Base-by-base conservation (phyloP, 805 yeast species). In the Kuraishia hungarica region DNA sequence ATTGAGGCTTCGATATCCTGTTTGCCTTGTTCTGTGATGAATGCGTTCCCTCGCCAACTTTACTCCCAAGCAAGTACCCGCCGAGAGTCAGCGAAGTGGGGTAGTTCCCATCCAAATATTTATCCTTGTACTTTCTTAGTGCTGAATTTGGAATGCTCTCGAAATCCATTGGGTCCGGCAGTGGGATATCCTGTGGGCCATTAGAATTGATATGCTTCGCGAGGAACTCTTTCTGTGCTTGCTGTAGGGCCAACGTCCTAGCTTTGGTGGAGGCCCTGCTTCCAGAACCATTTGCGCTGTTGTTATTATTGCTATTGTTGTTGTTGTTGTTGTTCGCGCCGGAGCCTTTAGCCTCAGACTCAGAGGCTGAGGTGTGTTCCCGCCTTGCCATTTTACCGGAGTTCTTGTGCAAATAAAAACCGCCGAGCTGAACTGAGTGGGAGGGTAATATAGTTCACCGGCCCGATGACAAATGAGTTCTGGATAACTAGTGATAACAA, bases 151-250 rank as follows among this genome's bases (percentile, higher is more conserved):
- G 81, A 57, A 87, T 77, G 1, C 77, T 67, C 48, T 77, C 81
- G 62, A 92, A 90, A 67, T 91, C 94, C 56, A 88, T 62, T 1
- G 91, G 87, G 55, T 83, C 80, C 1, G 73, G 68, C 10, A 70
- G 68, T 0, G 78, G 76, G 35, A 64, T 64, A 59, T 84, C 85
- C 48, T 78, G 72, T 1, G 92, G 92, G 2, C 91, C 92, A 62
- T 87, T 87, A 23, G 87, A 80, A 60, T 86, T 79, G 48, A 87
- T 82, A 66, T 87, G 89, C 57, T 81, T 82, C n/a, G 81, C 75
- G 3, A 85, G 71, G 51, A 78, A 79, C 59, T 84, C 87, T 56
- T 83, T 87, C 60, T 86, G 90, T 20, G 85, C 86, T 50, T 86
- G 89, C 48, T 82, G 84, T 1, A 83, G 78, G 2, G 81, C 79